Evolutionary conservation across 306 rosid species (phyloP), one percentile per base, ranked within the genome.

Genomic region (Cucurbita moschata): DNA sequence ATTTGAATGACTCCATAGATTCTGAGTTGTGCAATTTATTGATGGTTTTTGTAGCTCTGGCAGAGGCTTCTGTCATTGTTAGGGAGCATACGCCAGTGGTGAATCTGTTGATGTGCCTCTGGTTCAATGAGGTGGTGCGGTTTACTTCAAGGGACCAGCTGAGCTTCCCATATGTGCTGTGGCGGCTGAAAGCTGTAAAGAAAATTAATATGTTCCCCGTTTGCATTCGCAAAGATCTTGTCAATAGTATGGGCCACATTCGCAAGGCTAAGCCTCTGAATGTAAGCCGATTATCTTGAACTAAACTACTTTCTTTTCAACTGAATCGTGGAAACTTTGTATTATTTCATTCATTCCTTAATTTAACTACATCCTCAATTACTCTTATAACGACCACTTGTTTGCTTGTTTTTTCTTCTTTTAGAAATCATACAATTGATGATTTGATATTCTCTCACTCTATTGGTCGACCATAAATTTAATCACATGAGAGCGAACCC

Each of bases 171-270:
- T 91, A 87, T 72, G 91, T 94, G 23, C 73, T 91, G 51, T 94
- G 99, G 99, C 85, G 88, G 79, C 76, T 89, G 81, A 89, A 88
- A 75, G 85, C 87, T 68, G 80, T 84, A 52, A 77, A 83, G 86
- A 81, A 78, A 78, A 79, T 95, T 66, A 86, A 89, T 56, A 78
- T 78, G 83, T 91, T 95, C 80, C 97, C 96, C 16, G 97, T 95
- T n/a, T 89, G 99, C 73, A 85, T 87, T 37, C 97, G 99, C 76
- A 95, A 95, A 80, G 99, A 95, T 87, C 96, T 91, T 70, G 97
- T 95, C 56, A 95, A 91, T 79, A 95, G 91, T 80, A 91, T 95
- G 99, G 97, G 97, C 73, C 97, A 95, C 81, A 69, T 89, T 5
- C 90, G 97, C 73, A 91, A 95, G 86, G 92, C 96, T 30, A 95